These are phyloP conservation scores for Candida ponderosae DNA, from an alignment of 805 yeast genomes.

Conservation along the genomic window DNA sequence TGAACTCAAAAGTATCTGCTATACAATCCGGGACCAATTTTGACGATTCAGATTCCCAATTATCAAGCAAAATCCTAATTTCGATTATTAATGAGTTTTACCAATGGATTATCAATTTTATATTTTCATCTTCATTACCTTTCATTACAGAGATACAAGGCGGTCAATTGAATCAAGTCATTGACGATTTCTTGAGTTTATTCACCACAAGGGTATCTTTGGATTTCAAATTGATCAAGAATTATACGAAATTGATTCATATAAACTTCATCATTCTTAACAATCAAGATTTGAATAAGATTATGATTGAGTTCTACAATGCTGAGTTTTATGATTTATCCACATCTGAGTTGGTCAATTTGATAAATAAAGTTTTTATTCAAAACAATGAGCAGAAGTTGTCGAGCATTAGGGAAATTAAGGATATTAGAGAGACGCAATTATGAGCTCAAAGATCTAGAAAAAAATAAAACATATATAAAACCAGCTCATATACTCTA, in stretches of 20 bases:
- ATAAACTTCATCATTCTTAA: conserved; percentile 10
- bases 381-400: conserved; percentile 27
- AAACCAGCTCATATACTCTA: conserved; percentile 35
- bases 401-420: conserved; percentile 27
- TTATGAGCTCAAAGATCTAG: too few relatives aligned
- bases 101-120: conserved; percentile 9
- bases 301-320: conserved; percentile 30
- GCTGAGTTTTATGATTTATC: conserved; percentile 31
- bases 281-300: conserved; percentile 30
- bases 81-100: conserved; percentile 13
- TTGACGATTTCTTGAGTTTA: conserved; percentile 9
- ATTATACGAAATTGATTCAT: conserved; percentile 14
- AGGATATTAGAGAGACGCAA: conserved; percentile 41
- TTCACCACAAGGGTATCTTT: background rate
- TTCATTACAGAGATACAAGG: conserved; percentile 16
- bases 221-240: conserved; percentile 4
- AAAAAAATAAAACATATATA: conserved; percentile 41
- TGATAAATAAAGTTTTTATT: conserved; percentile 32
- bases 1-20: conserved; percentile 2
- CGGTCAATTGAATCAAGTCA: conserved; percentile 13
- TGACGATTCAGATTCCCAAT: conserved; percentile 2
- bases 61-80: conserved; percentile 4
- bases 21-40: too few relatives aligned
- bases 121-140: conserved; percentile 3
- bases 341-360: conserved; percentile 27